Evolutionary conservation across 768 basidiomycete species (phyloP).

Genomic region (Sarcomyxa edulis): DNA sequence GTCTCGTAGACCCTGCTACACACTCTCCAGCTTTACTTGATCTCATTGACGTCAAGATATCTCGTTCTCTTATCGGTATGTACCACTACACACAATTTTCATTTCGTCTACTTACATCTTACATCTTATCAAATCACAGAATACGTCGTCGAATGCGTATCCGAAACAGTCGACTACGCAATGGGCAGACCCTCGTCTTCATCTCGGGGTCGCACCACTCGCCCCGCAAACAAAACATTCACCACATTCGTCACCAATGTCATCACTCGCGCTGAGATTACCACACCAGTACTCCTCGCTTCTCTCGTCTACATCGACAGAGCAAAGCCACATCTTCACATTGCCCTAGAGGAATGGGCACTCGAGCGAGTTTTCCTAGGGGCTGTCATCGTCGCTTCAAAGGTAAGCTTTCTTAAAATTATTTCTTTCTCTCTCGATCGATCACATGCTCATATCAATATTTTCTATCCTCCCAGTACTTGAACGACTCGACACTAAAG

Average conservation of each 20-base stretch:
- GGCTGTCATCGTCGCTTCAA: conserved; percentile 82
- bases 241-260: conserved; percentile 62
- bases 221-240: conserved; percentile 51
- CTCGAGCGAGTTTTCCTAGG: conserved; percentile 89
- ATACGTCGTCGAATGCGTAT: conserved; percentile 62
- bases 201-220: conserved; percentile 45
- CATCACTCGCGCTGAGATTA: conserved; percentile 68
- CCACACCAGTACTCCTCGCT: conserved; percentile 61
- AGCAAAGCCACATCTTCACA: conserved; percentile 74
- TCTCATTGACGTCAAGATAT: conserved; percentile 62
- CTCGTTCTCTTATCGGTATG: conserved; percentile 60
- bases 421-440: conserved; percentile 5
- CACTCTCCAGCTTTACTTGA: conserved; percentile 67
- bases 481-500: conserved; percentile 87
- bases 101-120: neutral
- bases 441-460: conserved; percentile 1
- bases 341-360: conserved; percentile 81
- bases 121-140: conserved; percentile 34
- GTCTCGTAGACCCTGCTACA: conserved; percentile 55
- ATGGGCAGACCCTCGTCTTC: conserved; percentile 59
- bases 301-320: conserved; percentile 74
- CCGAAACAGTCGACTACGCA: conserved; percentile 72
- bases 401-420: conserved; percentile 48
- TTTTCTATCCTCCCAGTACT: conserved; percentile 42
- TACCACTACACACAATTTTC: conserved; percentile 13